Percentiles rank a stretch among this genome's conserved stretches.
These are phyloP conservation scores for Colletotrichum limetticola DNA, from an alignment of 2,329 filamentous ascomycete genomes.

Conservation along the genomic window DNA sequence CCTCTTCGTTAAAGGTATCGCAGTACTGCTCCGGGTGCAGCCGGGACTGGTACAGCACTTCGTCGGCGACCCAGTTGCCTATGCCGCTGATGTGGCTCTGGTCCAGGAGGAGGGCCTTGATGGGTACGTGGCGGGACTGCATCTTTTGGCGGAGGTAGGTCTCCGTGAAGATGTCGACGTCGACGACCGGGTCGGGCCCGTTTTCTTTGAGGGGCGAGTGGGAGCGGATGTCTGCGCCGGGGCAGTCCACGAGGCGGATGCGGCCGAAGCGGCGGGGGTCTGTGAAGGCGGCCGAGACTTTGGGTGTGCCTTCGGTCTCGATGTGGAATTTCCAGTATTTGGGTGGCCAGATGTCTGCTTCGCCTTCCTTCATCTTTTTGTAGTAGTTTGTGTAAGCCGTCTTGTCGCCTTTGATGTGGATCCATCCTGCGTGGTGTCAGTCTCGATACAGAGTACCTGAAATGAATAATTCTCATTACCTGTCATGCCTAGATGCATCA, in stretches of 20 bases:
- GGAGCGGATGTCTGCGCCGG: conserved; percentile 78
- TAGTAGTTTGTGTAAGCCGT: conserved; percentile 87
- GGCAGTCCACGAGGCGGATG: conserved; percentile 84
- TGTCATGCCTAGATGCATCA: conserved; percentile 88
- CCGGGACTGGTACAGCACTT: conserved; percentile 88
- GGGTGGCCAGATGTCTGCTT: conserved; percentile 81
- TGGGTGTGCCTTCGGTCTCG: conserved; percentile 65
- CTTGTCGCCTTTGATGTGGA: conserved; percentile 83
- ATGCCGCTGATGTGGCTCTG: conserved; percentile 91
- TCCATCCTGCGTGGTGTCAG: conserved; percentile 69
- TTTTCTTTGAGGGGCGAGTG: conserved; percentile 87
- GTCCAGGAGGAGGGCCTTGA: conserved; percentile 90
- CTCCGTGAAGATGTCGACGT: conserved; percentile 80
- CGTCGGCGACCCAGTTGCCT: conserved; percentile 97
- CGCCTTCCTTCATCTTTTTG: conserved; percentile 71
- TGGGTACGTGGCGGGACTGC: conserved; percentile 80
- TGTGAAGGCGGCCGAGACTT: conserved; percentile 79
- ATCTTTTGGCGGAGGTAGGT: conserved; percentile 80
- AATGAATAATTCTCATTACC: conserved; percentile 46
- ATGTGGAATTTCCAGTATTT: conserved; percentile 90
- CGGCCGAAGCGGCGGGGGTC: conserved; percentile 84
- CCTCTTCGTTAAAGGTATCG: conserved; percentile 78
- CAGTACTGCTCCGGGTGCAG: conserved; percentile 95
- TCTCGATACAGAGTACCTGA: background rate
- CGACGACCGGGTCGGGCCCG: conserved; percentile 90